Percentiles rank a stretch among this genome's conserved stretches.
phyloP scores from a whole-genome alignment of 768 basidiomycete genomes.

The Pluteus cervinus region DNA sequence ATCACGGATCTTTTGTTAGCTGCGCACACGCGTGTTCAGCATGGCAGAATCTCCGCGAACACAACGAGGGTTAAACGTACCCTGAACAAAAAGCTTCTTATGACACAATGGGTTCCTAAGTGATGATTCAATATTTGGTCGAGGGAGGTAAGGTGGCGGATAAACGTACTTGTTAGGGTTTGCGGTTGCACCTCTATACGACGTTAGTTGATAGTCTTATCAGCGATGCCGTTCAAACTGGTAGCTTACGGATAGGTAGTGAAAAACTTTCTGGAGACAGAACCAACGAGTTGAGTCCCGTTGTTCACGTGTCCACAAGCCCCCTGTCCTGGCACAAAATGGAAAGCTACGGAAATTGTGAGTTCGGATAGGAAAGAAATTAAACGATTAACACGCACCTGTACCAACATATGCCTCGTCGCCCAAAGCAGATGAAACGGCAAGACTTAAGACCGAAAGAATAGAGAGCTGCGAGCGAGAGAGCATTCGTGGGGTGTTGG shows the following conservation, averaged over 20 bases:
- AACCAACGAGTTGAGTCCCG: slow-evolving; percentile 25
- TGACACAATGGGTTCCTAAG: slow-evolving; percentile 27
- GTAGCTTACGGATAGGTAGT: slow-evolving; percentile 25
- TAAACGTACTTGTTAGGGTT: slow-evolving; percentile 23
- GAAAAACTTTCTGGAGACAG: slow-evolving; percentile 27
- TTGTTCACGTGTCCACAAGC: slow-evolving; percentile 34
- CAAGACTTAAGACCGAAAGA: too few species aligned
- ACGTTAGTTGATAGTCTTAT: neutral
- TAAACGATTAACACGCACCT: slow-evolving; percentile 1
- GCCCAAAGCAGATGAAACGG: slow-evolving; percentile 4
- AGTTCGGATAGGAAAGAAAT: neutral
- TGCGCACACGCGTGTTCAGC: slow-evolving; percentile 7
- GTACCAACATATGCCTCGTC: slow-evolving; percentile 9
- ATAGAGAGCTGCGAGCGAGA: too few species aligned
- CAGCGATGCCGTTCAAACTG: neutral
- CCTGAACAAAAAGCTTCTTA: slow-evolving; percentile 17
- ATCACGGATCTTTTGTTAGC: slow-evolving; percentile 16
- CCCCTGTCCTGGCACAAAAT: slow-evolving; percentile 28
- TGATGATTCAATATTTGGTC: neutral
- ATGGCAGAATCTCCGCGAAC: neutral
- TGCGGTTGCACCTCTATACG: slow-evolving; percentile 15
- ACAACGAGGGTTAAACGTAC: slow-evolving; percentile 11
- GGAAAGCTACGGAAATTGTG: slow-evolving; percentile 20
- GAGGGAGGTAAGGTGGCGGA: too few species aligned
- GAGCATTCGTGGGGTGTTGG: too few species aligned